Evolutionary conservation across 1,139 yeast species (phyloP).

Genomic region (Scheffersomyces illinoinensis): DNA sequence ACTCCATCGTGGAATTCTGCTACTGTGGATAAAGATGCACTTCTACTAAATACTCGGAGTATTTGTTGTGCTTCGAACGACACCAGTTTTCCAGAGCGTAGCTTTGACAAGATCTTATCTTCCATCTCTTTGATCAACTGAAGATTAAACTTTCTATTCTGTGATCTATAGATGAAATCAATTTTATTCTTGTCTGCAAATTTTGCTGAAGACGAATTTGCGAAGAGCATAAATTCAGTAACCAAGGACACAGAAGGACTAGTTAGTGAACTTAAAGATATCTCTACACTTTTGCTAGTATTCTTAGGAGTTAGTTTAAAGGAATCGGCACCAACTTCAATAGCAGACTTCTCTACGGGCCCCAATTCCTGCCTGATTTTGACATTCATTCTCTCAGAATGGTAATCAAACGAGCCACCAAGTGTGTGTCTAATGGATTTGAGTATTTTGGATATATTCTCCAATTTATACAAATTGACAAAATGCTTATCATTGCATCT

Average conservation of each 20-base stretch:
- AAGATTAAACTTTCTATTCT: conserved; percentile 29
- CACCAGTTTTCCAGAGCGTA: conserved; percentile 16
- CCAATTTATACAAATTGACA: conserved; percentile 29
- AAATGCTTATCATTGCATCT: conserved; percentile 17
- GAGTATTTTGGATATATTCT: conserved; percentile 28
- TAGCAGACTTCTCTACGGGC: neutral
- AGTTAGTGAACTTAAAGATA: conserved; percentile 10
- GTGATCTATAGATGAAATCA: conserved; percentile 57
- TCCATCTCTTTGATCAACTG: conserved; percentile 42
- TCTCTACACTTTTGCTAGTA: conserved; percentile 11
- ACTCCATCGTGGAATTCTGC: conserved; percentile 59
- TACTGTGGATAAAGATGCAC: conserved; percentile 12
- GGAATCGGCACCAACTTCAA: conserved; percentile 13
- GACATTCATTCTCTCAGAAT: neutral
- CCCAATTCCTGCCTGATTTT: neutral
- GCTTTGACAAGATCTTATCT: conserved; percentile 24
- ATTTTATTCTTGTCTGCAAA: conserved; percentile 47
- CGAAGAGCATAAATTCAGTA: conserved; percentile 78
- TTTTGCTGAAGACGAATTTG: conserved; percentile 63
- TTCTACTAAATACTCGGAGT: neutral
- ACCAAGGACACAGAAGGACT: conserved; percentile 56
- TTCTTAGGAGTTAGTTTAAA: conserved; percentile 12
- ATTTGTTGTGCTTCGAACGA: conserved; percentile 12
- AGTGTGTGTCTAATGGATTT: conserved; percentile 18
- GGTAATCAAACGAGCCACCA: neutral